phyloP scores from a whole-genome alignment of 2,329 filamentous ascomycete species.

The Xylaria sp. region DNA sequence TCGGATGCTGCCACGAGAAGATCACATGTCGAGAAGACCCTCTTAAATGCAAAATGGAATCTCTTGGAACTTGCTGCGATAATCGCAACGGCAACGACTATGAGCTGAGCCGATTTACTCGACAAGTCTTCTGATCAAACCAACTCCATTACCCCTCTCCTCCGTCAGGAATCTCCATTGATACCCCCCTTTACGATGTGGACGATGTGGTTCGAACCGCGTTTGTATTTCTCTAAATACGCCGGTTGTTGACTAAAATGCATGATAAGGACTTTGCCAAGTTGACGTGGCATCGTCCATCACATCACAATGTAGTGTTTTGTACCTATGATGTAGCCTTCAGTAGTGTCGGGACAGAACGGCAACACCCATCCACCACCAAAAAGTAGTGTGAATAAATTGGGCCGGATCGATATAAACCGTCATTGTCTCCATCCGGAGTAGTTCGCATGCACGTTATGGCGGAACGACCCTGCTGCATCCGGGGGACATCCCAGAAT shows the following conservation, averaged over 20 bases:
- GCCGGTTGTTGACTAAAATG: background rate
- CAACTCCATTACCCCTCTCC: background rate
- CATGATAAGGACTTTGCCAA: slow-evolving; percentile 12
- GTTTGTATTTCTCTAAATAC: background rate
- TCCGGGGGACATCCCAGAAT: slow-evolving; percentile 8
- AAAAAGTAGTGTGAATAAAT: background rate
- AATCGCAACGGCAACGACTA: background rate
- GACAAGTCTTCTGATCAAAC: background rate
- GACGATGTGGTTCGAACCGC: slow-evolving; percentile 3
- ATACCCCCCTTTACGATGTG: background rate
- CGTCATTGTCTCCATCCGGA: slow-evolving; percentile 3
- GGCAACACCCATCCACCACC: background rate
- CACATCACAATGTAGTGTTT: background rate
- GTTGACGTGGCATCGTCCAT: background rate
- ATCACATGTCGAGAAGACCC: background rate
- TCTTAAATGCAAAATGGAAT: slow-evolving; percentile 20
- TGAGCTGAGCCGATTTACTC: background rate
- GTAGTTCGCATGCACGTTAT: slow-evolving; percentile 9
- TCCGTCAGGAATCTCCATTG: background rate
- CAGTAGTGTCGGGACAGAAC: background rate
- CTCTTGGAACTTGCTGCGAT: background rate
- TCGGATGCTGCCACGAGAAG: background rate
- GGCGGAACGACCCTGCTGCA: slow-evolving; percentile 17
- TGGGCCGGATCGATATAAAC: background rate
- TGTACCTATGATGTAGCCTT: background rate